Percentiles rank a stretch among this genome's conserved stretches.
These are phyloP conservation scores for Malassezia restricta DNA, from an alignment of 1,284 basidiomycete species.

Conservation along the genomic window DNA sequence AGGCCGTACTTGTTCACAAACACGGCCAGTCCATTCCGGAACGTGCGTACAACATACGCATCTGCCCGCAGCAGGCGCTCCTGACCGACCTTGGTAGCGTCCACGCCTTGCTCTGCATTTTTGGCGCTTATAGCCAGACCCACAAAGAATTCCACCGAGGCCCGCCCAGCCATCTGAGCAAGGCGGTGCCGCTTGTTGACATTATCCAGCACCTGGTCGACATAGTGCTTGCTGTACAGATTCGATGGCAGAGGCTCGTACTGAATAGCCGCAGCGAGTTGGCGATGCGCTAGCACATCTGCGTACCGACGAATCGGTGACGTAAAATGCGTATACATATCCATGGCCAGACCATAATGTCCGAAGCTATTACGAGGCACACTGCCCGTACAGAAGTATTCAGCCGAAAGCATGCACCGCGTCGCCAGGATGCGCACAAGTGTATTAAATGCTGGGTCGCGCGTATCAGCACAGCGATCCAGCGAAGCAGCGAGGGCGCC, in stretches of 20 bases:
- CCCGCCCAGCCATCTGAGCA: conserved; percentile 91
- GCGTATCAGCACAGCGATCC: conserved; percentile 68
- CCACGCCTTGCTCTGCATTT: conserved; percentile 52
- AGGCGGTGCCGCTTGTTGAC: conserved; percentile 87
- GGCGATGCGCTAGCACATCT: conserved; percentile 89
- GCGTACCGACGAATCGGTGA: conserved; percentile 27
- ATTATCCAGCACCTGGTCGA: conserved; percentile 72
- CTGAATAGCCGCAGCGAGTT: conserved; percentile 78
- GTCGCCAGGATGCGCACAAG: conserved; percentile 98
- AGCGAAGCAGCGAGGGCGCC: conserved; percentile 78
- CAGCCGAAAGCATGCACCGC: conserved; percentile 92
- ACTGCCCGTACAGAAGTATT: conserved; percentile 93
- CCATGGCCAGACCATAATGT: conserved; percentile 89
- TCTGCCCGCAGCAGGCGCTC: conserved; percentile 22
- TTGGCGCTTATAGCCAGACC: conserved; percentile 63
- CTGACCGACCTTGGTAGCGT: conserved; percentile 40
- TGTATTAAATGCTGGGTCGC: conserved; percentile 68
- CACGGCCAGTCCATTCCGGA: conserved; percentile 86
- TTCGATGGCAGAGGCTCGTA: conserved; percentile 71
- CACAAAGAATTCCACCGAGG: conserved; percentile 94
- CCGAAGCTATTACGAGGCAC: conserved; percentile 83
- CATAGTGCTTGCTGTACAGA: conserved; percentile 74
- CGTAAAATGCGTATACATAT: conserved; percentile 97
- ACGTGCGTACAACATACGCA: conserved; percentile 86
- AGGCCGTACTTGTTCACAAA: conserved; percentile 88